Evolutionary conservation across 495 filamentous ascomycete genomes (phyloP).

Genomic region (Penicillium pancosmium): DNA sequence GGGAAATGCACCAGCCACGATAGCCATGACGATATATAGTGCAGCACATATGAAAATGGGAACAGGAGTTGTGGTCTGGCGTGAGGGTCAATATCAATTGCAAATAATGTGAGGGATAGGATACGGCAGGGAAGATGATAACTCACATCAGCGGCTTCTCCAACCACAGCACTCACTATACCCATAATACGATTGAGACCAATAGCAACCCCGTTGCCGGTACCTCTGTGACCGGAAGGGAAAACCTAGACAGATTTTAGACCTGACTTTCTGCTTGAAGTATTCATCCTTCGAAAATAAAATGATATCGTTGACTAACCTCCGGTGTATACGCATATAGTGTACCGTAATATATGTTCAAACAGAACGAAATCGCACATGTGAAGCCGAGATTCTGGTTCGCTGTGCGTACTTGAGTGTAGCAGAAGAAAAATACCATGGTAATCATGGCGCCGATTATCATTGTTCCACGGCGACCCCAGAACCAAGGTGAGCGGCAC

Average conservation of each 20-base stretch:
- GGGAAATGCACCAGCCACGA: constrained; percentile 60
- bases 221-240: constrained; percentile 68
- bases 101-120: neutral
- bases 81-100: neutral
- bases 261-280: neutral
- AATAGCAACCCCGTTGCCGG: constrained; percentile 71
- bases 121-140: neutral
- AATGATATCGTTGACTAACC: constrained; percentile 12
- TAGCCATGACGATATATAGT: constrained; percentile 66
- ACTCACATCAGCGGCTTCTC: constrained; percentile 53
- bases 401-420: constrained; percentile 61
- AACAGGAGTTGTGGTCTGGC: constrained; percentile 54
- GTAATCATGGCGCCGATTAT: constrained; percentile 62
- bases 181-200: constrained; percentile 73
- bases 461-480: constrained; percentile 68
- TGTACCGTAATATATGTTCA: constrained; percentile 74
- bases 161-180: constrained; percentile 69
- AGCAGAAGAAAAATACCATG: constrained; percentile 70
- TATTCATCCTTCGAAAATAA: neutral
- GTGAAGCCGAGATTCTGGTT: constrained; percentile 66
- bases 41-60: constrained; percentile 72
- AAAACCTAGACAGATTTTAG: constrained; percentile 36
- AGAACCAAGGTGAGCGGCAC: constrained; percentile 56
- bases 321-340: constrained; percentile 66
- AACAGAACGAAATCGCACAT: constrained; percentile 65